These are phyloP conservation scores for Diaporthe aspalathi DNA, from an alignment of 2,329 filamentous ascomycete genomes.

Conservation along the genomic window DNA sequence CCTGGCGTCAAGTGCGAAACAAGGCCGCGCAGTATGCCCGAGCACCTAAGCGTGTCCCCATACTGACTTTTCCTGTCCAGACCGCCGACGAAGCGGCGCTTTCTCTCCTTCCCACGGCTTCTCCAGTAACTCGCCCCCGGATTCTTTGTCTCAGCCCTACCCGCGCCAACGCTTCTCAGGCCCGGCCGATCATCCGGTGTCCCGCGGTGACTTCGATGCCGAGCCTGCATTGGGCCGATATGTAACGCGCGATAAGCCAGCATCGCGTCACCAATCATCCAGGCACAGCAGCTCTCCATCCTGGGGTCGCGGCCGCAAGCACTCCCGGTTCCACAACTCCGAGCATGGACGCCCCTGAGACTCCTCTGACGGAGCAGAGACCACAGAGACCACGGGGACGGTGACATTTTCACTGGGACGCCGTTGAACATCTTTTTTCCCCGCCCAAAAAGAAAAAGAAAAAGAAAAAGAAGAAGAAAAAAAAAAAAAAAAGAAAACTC, in stretches of 20 bases:
- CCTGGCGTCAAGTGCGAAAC: neutral
- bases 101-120: neutral
- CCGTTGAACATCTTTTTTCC: neutral
- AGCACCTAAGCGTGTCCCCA: neutral
- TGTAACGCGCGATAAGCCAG: neutral
- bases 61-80: neutral
- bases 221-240: neutral
- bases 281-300: neutral
- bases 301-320: neutral
- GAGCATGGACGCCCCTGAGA: neutral
- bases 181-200: neutral
- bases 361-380: neutral
- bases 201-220: neutral
- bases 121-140: neutral
- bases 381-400: neutral
- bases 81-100: neutral
- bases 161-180: neutral
- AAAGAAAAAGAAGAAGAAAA: too few species aligned
- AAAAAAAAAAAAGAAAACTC: too few species aligned
- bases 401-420: neutral
- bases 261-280: neutral
- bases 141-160: neutral
- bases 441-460: too few species aligned
- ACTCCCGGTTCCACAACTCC: neutral
- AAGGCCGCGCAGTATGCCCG: neutral